Evolutionary conservation across 352 stramenopile species (phyloP).

Genomic region (Sclerospora graminicola): DNA sequence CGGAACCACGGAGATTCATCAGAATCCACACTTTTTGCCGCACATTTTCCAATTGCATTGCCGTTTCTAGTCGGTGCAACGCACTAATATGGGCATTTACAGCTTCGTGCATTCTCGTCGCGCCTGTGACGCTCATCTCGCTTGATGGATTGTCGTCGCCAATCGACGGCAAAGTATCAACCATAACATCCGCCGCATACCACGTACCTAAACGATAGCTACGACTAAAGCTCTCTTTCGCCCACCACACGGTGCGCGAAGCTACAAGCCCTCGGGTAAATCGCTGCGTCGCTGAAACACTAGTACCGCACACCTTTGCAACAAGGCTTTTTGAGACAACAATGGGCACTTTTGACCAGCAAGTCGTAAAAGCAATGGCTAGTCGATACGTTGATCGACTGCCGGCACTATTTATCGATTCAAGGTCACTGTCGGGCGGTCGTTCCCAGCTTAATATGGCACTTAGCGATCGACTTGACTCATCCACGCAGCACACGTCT

Average conservation of each 20-base stretch:
- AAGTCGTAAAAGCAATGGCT: constrained; percentile 38
- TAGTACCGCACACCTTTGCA: constrained; percentile 41
- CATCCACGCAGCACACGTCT: constrained; percentile 19
- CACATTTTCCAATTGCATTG: constrained; percentile 45
- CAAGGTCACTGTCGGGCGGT: constrained; percentile 8
- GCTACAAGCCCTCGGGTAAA: constrained; percentile 36
- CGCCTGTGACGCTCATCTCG: neutral
- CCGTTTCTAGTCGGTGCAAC: constrained; percentile 38
- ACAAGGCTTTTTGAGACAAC: constrained; percentile 63
- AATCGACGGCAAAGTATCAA: constrained; percentile 2
- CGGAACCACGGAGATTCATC: constrained; percentile 22
- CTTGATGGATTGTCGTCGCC: constrained; percentile 2
- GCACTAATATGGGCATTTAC: constrained; percentile 20
- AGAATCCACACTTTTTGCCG: constrained; percentile 48
- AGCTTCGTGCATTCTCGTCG: constrained; percentile 2
- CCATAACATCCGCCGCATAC: constrained; percentile 46
- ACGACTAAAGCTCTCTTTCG: constrained; percentile 64
- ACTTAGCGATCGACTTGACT: constrained; percentile 35
- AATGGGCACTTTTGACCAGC: constrained; percentile 38
- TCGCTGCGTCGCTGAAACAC: constrained; percentile 33
- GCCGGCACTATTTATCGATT: constrained; percentile 30
- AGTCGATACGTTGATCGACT: constrained; percentile 51
- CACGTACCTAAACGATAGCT: constrained; percentile 65
- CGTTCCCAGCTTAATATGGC: constrained; percentile 53
- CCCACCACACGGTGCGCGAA: constrained; percentile 62